These are phyloP conservation scores for Golubevia pallescens DNA, from an alignment of 1,284 basidiomycete genomes.

Conservation along the genomic window DNA sequence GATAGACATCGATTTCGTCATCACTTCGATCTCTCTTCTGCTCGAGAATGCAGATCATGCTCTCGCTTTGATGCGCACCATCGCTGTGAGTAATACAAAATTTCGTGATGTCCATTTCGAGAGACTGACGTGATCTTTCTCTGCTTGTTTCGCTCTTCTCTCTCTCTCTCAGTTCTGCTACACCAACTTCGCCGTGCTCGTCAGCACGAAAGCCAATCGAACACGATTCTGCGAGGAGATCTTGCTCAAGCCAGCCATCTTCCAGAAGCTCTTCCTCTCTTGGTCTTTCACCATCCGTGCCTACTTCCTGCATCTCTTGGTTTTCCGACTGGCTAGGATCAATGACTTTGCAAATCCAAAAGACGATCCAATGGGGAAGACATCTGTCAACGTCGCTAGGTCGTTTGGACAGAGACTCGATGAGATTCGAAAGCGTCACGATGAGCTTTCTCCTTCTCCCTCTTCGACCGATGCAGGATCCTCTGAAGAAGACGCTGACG, in stretches of 20 bases:
- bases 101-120: not conserved
- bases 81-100: constrained; percentile 21
- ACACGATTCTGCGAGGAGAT: constrained; percentile 51
- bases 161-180: constrained; percentile 34
- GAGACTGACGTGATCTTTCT: not conserved
- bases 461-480: constrained; percentile 24
- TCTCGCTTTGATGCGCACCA: constrained; percentile 54
- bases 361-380: constrained; percentile 34
- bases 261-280: constrained; percentile 56
- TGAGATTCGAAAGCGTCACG: constrained; percentile 40
- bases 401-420: constrained; percentile 48
- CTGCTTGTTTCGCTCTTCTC: not conserved
- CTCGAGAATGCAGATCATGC: constrained; percentile 53
- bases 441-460: constrained; percentile 34
- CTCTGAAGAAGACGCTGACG: constrained; percentile 32
- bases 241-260: constrained; percentile 40
- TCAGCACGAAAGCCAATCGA: constrained; percentile 31
- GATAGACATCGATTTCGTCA: constrained; percentile 49
- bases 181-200: constrained; percentile 51
- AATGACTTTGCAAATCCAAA: constrained; percentile 36
- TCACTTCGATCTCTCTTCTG: constrained; percentile 43
- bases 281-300: constrained; percentile 60
- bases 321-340: constrained; percentile 53
- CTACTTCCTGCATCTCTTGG: constrained; percentile 54
- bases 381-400: constrained; percentile 32